A percentile compares a stretch with the other conserved stretches of the same genome.
Evolutionary conservation across 2,329 filamentous ascomycete species (phyloP).

Genomic region (Alternaria gaisen): DNA sequence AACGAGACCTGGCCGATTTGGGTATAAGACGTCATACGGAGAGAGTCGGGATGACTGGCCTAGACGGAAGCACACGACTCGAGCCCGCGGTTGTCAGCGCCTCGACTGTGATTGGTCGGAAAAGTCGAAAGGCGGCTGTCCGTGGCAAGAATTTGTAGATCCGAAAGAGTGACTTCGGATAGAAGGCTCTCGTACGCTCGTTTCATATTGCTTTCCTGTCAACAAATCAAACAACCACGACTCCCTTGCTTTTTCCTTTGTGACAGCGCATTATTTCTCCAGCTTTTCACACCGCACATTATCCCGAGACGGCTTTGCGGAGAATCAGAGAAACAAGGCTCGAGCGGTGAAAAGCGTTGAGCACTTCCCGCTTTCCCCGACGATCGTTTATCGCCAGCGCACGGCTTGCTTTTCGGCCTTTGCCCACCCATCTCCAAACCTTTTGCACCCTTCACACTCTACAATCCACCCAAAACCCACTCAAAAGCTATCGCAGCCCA

Average conservation of each 20-base stretch:
- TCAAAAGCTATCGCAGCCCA: slow-evolving; percentile 15
- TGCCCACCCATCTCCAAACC: slow-evolving; percentile 26
- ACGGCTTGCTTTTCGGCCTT: slow-evolving; percentile 28
- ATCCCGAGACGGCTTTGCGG: not conserved
- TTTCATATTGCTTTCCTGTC: slow-evolving; percentile 5
- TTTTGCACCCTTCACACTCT: slow-evolving; percentile 21
- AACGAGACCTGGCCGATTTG: slow-evolving; percentile 9
- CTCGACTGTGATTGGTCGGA: slow-evolving; percentile 20
- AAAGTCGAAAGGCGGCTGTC: not conserved
- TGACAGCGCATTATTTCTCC: slow-evolving; percentile 10
- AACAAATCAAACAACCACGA: slow-evolving; percentile 3
- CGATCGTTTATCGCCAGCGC: slow-evolving; percentile 23
- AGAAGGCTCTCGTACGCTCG: slow-evolving; percentile 7
- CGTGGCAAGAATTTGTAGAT: slow-evolving; percentile 21
- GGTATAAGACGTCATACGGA: slow-evolving; percentile 31
- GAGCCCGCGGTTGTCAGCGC: slow-evolving; percentile 6
- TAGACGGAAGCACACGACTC: slow-evolving; percentile 22
- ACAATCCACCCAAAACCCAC: slow-evolving; percentile 17
- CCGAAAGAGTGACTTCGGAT: not conserved
- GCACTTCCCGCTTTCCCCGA: slow-evolving; percentile 24
- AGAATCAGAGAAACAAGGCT: slow-evolving; percentile 10
- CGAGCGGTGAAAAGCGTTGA: slow-evolving; percentile 25
- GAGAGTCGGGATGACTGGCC: slow-evolving; percentile 24
- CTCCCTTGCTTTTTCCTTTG: slow-evolving; percentile 1
- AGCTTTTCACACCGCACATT: slow-evolving; percentile 12